Evolutionary conservation across 495 filamentous ascomycete species (phyloP), one percentile per base, ranked within the genome.

Genomic region (Xylaria curta): DNA sequence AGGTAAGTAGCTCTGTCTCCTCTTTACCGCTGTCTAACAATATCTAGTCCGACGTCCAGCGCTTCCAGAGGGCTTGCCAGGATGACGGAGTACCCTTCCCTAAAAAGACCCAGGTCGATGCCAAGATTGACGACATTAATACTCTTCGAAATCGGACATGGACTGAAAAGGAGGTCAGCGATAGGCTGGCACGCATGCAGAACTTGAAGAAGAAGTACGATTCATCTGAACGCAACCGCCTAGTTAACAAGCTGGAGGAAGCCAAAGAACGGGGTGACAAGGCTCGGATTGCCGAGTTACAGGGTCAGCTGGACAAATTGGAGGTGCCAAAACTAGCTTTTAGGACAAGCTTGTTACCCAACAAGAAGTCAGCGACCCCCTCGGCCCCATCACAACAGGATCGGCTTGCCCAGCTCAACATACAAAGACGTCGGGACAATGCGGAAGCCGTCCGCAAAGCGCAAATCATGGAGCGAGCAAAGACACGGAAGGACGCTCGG

Each of bases 101-200:
- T 26, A 92, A 88, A 3, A 88, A 87, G 66, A 82, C 89, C 6
- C 85, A 87, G 72, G 81, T 98, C 2, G 80, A 84, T 19, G 79
- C 81, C 58, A 97, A 97, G 81, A 88, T 93, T n/a, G 82, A 85
- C 51, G 93, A 94, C 71, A 95, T 99, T 83, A 92, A 95, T 75
- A 79, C 79, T 8, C 85, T 99, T 44, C 85, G 96, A 74, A 91
- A 92, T 73, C 92, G 91, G 72, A 80, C 85, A 36, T 97, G 95
- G 85, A 97, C 92, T 17, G 88, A 91, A 36, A 88, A 88, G 26
- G 94, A 97, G 78, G 82, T 98, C 67, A 87, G 89, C 56, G 87
- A 89, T 67, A 95, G 95, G 79, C 84, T 98, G 63, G 85, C 86
- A 53, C 90, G 90, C 49, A 89, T 92, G 60, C 89, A 90, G 67